Evolutionary conservation across 371 early-diverging fungal species (phyloP), one percentile per base, ranked within the genome.

Genomic region (Aphelidium insulamus): DNA sequence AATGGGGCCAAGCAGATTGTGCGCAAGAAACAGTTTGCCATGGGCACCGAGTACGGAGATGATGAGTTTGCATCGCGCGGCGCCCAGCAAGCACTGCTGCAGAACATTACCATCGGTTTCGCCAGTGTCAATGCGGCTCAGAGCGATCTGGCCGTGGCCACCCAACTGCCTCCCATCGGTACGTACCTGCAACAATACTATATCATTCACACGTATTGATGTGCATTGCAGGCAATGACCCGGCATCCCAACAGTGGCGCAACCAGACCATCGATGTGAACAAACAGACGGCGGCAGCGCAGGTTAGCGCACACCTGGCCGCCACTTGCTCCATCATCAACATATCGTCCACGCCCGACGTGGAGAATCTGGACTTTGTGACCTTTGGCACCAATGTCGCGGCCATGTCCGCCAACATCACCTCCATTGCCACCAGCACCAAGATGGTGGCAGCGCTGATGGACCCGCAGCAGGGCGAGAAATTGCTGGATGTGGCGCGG

Each of bases 201-300:
- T n/a, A n/a, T n/a, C n/a, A n/a, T n/a, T n/a, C n/a, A n/a, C n/a
- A n/a, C n/a, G n/a, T n/a, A n/a, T n/a, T n/a, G n/a, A n/a, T n/a
- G n/a, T n/a, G n/a, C n/a, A n/a, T n/a, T n/a, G n/a, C n/a, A n/a
- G n/a, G n/a, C n/a, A 45, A 48, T 35, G 59, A 56, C 35, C 36
- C 52, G 1, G 47, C 49, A 5, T 37, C 59, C 11, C n/a, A 40
- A 14, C 40, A 44, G 25, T 62, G 66, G 66, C 52, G 45, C 26
- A 46, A 62, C 36, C 48, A 62, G 23, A 54, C 62, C 1, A 34
- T 40, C 11, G 55, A 57, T 32, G 43, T 52, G n/a, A 56, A 55
- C 30, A 44, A 43, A 15, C 52, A 55, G 18, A 40, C 41, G 1
- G 45, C 59, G 1, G 46, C 50, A 3, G 40, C 59, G 6, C 49